Evolutionary conservation across 352 stramenopile genomes (phyloP), one percentile per base, ranked within the genome.

Genomic region (Poterioochromonas sp.): DNA sequence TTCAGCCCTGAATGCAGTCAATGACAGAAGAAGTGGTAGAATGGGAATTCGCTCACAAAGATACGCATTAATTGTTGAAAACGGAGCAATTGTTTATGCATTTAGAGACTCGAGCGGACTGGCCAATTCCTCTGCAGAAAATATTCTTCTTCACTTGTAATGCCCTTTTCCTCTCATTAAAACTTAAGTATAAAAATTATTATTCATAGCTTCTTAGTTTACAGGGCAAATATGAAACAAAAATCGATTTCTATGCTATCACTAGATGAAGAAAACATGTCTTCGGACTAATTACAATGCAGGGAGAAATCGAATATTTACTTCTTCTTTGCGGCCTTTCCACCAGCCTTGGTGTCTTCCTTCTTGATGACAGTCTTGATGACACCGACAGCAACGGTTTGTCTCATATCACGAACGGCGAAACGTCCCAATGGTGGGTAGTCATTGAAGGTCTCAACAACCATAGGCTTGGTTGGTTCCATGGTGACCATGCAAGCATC

Each of bases 401-500:
- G 89, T 81, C 89, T 85, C 92, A 97, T 97, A 84, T 99, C 95
- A 84, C 94, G 91, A 73, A 99, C 92, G 69, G 91, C 92, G 85
- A 99, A 98, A 82, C 95, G 88, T 40, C 92, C 95, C 20, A 98
- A 87, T 58, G 93, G 87, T 34, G 96, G 94, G 87, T 97, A 99
- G 70, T 98, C 91, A 54, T 85, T 85, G 85, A 98, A 99, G 40
- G 88, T 87, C 86, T 99, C 96, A 8, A 99, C 91, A 80, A 89
- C 96, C 78, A 98, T 86, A 63, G 89, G 90, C 82, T 96, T 97
- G 41, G 86, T 91, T 12, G 96, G 95, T 79, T 91, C 87, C 32
- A 99, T 80, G 69, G 93, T 90, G 41, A 97, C 94, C 77, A 98
- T 94, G 83, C 90, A 97, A 41, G 93, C 93, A 86, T 99, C 94